phyloP scores from a whole-genome alignment of 2,329 filamentous ascomycete genomes.

The Drechslerella dactyloides region DNA sequence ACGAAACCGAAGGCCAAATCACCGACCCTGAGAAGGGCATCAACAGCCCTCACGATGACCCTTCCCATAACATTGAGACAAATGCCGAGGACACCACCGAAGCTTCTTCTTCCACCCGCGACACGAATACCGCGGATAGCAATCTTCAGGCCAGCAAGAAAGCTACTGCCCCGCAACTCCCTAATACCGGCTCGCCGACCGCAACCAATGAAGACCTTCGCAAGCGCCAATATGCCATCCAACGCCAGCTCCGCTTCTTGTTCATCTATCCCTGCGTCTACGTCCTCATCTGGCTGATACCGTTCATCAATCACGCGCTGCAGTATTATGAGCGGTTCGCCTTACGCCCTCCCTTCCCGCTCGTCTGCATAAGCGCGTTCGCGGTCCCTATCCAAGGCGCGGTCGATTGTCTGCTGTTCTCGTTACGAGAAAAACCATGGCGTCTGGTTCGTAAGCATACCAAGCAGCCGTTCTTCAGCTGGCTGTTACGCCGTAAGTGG shows the following conservation, averaged over 20 bases:
- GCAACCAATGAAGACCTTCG: constrained; percentile 41
- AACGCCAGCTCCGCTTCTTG: constrained; percentile 72
- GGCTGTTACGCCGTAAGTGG: constrained; percentile 33
- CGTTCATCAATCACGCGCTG: constrained; percentile 70
- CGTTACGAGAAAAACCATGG: constrained; percentile 75
- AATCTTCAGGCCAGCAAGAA: constrained; percentile 7
- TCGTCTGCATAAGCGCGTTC: constrained; percentile 65
- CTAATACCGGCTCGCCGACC: not conserved
- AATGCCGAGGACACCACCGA: not conserved
- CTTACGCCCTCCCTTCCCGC: constrained; percentile 64
- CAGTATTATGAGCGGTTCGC: constrained; percentile 65
- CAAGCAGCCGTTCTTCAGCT: constrained; percentile 36
- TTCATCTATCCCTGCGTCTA: constrained; percentile 80
- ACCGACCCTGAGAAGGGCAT: constrained; percentile 36
- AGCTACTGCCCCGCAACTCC: not conserved
- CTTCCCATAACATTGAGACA: not conserved
- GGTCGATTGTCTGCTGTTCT: constrained; percentile 73
- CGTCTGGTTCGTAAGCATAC: constrained; percentile 61
- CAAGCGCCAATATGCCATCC: constrained; percentile 60
- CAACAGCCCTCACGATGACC: not conserved
- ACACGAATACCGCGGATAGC: constrained; percentile 25
- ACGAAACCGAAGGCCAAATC: constrained; percentile 15
- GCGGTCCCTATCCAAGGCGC: constrained; percentile 71
- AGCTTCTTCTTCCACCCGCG: constrained; percentile 15
- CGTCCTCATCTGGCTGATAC: constrained; percentile 73